phyloP scores from a whole-genome alignment of 78 protist species.

The Protostelium mycophagum region DNA sequence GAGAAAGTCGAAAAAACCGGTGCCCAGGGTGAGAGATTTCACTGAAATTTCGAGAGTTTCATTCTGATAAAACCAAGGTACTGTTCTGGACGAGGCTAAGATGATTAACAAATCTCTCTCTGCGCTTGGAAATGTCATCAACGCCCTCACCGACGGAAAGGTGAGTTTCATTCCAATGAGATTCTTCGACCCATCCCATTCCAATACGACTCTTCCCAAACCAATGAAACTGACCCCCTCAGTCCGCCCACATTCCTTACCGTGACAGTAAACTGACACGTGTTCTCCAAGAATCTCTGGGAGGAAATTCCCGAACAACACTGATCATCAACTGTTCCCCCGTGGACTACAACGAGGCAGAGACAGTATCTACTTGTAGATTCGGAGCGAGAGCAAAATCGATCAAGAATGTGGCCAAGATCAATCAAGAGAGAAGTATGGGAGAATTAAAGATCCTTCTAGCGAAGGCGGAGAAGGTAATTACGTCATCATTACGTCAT shows the following conservation, averaged over 20 bases:
- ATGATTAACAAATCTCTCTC: conserved; percentile 82
- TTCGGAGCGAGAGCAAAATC: conserved; percentile 83
- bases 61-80: conserved; percentile 1
- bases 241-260: conserved; percentile 77
- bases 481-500: too few relatives aligned
- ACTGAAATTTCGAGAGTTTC: neutral
- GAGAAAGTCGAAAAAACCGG: conserved; percentile 85
- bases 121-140: conserved; percentile 85
- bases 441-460: conserved; percentile 16
- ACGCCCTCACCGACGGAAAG: conserved; percentile 79
- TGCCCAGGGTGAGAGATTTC: conserved; percentile 54
- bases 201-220: neutral
- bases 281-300: conserved; percentile 85
- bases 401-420: conserved; percentile 75
- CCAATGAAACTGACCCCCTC: neutral
- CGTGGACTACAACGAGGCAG: conserved; percentile 47
- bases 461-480: conserved; percentile 11
- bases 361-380: conserved; percentile 73
- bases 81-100: conserved; percentile 73
- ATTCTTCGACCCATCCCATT: neutral
- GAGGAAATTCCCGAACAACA: conserved; percentile 87
- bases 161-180: neutral
- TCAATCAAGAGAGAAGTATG: conserved; percentile 65
- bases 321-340: conserved; percentile 73
- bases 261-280: conserved; percentile 91